These are phyloP conservation scores for Stenocarpella maydis DNA, from an alignment of 2,329 filamentous ascomycete species.

Conservation along the genomic window DNA sequence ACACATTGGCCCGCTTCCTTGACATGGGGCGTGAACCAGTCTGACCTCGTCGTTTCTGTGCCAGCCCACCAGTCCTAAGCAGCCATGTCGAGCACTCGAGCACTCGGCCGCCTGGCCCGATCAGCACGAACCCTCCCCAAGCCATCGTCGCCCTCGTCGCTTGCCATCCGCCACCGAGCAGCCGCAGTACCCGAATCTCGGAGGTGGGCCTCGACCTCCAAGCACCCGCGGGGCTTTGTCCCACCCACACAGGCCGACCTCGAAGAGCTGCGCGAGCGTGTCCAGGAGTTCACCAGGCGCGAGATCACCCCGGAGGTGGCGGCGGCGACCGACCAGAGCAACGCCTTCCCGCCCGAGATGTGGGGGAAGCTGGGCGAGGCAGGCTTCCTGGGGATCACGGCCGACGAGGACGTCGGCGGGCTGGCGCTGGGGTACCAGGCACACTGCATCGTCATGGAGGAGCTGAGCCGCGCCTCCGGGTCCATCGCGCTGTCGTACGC, in stretches of 20 bases:
- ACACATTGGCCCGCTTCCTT: background rate
- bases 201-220: slow-evolving; percentile 59
- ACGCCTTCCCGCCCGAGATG: slow-evolving; percentile 89
- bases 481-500: slow-evolving; percentile 92
- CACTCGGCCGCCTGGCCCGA: slow-evolving; percentile 45
- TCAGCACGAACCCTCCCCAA: slow-evolving; percentile 39
- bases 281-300: slow-evolving; percentile 88
- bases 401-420: slow-evolving; percentile 90
- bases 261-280: slow-evolving; percentile 80
- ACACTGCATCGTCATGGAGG: slow-evolving; percentile 94
- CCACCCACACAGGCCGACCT: slow-evolving; percentile 78
- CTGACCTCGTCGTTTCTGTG: background rate
- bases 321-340: slow-evolving; percentile 80
- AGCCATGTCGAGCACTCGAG: slow-evolving; percentile 52
- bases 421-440: slow-evolving; percentile 95
- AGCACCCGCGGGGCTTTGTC: slow-evolving; percentile 69
- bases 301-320: slow-evolving; percentile 89
- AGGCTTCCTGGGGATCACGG: slow-evolving; percentile 91
- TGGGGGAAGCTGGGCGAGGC: slow-evolving; percentile 94
- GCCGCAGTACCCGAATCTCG: slow-evolving; percentile 39
- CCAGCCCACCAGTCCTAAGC: background rate
- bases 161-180: slow-evolving; percentile 47
- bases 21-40: background rate
- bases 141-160: slow-evolving; percentile 35
- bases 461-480: slow-evolving; percentile 85